Evolutionary conservation across 176 grass and related monocot species (phyloP).

Genomic region (Lolium perenne): DNA sequence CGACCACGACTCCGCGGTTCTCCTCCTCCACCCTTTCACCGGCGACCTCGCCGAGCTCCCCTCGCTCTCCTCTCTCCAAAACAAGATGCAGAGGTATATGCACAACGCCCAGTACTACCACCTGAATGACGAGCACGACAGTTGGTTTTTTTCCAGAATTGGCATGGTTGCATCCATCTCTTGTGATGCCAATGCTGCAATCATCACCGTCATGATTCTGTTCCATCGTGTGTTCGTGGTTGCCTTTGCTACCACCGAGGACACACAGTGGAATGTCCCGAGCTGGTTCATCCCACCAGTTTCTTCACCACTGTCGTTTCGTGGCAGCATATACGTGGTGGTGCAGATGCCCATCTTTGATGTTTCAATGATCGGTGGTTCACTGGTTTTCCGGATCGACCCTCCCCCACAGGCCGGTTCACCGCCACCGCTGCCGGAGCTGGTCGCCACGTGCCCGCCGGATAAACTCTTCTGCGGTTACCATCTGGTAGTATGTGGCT

Average conservation of each 20-base stretch:
- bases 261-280: not conserved
- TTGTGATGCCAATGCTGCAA: not conserved
- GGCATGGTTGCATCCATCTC: not conserved
- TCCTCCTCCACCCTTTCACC: conserved; percentile 24
- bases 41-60: not conserved
- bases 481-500: not conserved
- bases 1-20: not conserved
- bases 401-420: not conserved
- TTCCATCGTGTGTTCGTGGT: not conserved
- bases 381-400: not conserved
- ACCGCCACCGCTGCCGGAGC: not conserved
- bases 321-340: not conserved
- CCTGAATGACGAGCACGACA: not conserved
- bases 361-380: not conserved
- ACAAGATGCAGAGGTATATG: not conserved
- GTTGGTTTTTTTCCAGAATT: not conserved
- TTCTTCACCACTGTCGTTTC: not conserved
- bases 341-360: not conserved
- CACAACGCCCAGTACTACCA: not conserved
- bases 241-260: not conserved
- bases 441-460: not conserved
- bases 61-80: not conserved
- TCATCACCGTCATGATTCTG: not conserved
- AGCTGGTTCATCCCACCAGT: not conserved
- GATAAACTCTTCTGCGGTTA: not conserved